Evolutionary conservation across 306 rosid species (phyloP), one percentile per base, ranked within the genome.

Genomic region (Fagus sylvatica): DNA sequence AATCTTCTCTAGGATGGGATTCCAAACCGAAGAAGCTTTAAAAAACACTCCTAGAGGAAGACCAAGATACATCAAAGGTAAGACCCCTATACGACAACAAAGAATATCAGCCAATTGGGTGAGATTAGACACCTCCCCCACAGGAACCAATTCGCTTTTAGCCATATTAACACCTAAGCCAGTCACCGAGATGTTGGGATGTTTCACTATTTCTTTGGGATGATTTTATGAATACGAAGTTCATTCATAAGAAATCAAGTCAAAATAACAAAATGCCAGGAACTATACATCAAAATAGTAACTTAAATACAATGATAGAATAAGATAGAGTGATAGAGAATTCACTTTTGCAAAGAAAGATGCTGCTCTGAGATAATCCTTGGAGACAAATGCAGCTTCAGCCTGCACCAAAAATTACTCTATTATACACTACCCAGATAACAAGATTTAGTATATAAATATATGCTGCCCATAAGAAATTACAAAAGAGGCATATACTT

Each of bases 281-380:
- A 19, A 68, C 28, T 22, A 60, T 40, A 53, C 74, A 53, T 7
- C 53, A 53, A 33, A 10, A 51, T 39, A 10, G 30, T 57, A 79
- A 73, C 75, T 67, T 42, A 33, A 62, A 84, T 72, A 72, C 61
- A 61, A 15, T 61, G 69, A 84, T 61, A 80, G 74, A 74, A 56
- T 54, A 56, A 87, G 81, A 80, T 72, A 49, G 12, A 78, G 79
- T 72, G 62, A 77, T 64, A 57, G 81, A 74, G 49, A 80, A 80
- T 34, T 85, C 81, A 92, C 98, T 84, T 95, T 95, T 76, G 98
- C 92, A 87, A 89, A 91, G 89, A 95, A 91, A 67, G 98, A 95
- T 73, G 98, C 90, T 46, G 97, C 98, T 87, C 98, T 88, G 71
- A 84, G 86, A 87, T 85, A 95, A 85, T 95, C 98, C 87, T 90